Evolutionary conservation across 2,329 filamentous ascomycete genomes (phyloP).

Genomic region (Cercospora brassicicola): DNA sequence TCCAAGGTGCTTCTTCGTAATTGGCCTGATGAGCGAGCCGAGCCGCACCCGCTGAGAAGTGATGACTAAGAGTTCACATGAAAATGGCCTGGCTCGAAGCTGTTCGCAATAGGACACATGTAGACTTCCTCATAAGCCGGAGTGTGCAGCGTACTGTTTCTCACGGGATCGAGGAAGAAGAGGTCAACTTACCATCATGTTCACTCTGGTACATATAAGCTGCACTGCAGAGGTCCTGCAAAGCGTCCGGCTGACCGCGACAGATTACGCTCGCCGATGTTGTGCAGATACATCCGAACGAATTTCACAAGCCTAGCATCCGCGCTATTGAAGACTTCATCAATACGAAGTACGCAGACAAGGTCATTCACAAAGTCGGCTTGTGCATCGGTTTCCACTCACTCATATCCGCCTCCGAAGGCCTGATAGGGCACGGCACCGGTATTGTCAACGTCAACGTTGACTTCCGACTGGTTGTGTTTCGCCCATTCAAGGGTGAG

Average conservation of each 20-base stretch:
- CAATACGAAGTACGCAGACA: slow-evolving; percentile 95
- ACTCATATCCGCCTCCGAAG: slow-evolving; percentile 83
- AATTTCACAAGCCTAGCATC: slow-evolving; percentile 79
- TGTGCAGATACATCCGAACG: slow-evolving; percentile 84
- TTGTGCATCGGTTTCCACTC: slow-evolving; percentile 94
- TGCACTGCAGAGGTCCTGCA: neutral
- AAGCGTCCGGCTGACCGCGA: neutral
- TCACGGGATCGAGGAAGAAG: neutral
- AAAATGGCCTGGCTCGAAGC: neutral
- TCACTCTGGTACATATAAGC: slow-evolving; percentile 1
- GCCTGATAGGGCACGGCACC: slow-evolving; percentile 87
- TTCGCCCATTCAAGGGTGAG: slow-evolving; percentile 93
- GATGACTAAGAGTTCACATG: neutral
- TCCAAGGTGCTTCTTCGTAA: neutral
- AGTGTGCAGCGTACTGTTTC: neutral
- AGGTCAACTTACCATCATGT: neutral
- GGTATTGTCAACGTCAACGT: slow-evolving; percentile 95
- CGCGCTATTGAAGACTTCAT: slow-evolving; percentile 94
- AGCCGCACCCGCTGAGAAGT: neutral
- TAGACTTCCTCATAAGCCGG: neutral
- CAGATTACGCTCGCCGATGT: slow-evolving; percentile 93
- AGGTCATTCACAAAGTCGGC: slow-evolving; percentile 90
- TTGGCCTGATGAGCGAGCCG: neutral
- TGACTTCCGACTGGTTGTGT: slow-evolving; percentile 89
- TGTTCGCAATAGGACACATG: neutral